Percentiles rank a stretch among this genome's conserved stretches.
These are phyloP conservation scores for Neonothopanus nambi DNA, from an alignment of 1,284 basidiomycete genomes.

Conservation along the genomic window DNA sequence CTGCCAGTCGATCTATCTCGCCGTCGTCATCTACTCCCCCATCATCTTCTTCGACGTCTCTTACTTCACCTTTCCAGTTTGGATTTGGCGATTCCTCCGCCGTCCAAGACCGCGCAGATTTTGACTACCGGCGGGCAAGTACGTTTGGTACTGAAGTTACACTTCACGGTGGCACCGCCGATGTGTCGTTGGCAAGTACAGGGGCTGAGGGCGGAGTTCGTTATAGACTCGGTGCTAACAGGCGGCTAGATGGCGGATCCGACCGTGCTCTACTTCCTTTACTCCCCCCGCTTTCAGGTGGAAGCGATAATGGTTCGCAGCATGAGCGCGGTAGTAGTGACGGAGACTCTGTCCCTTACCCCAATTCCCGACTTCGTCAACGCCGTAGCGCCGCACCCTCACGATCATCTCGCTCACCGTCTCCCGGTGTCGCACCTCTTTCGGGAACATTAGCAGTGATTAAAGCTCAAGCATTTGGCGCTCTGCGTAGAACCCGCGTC, in stretches of 20 bases:
- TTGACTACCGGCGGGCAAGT: constrained; percentile 62
- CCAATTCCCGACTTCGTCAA: constrained; percentile 40
- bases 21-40: constrained; percentile 66
- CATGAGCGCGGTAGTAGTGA: constrained; percentile 60
- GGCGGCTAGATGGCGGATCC: constrained; percentile 43
- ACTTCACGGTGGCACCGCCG: constrained; percentile 69
- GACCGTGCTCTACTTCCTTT: constrained; percentile 53
- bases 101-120: constrained; percentile 58
- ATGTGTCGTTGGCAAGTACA: constrained; percentile 58
- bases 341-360: constrained; percentile 48
- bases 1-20: constrained; percentile 71
- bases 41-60: constrained; percentile 61
- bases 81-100: constrained; percentile 54
- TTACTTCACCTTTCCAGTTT: constrained; percentile 67
- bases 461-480: constrained; percentile 84
- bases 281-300: constrained; percentile 46
- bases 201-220: constrained; percentile 53
- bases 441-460: constrained; percentile 83
- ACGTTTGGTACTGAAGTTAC: constrained; percentile 58
- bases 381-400: constrained; percentile 44
- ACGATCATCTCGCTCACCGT: constrained; percentile 66
- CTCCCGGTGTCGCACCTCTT: constrained; percentile 57
- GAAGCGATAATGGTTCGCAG: constrained; percentile 50
- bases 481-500: constrained; percentile 72
- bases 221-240: constrained; percentile 53